phyloP scores from a whole-genome alignment of 2,329 filamentous ascomycete genomes.

The Hypoxylon sp. region DNA sequence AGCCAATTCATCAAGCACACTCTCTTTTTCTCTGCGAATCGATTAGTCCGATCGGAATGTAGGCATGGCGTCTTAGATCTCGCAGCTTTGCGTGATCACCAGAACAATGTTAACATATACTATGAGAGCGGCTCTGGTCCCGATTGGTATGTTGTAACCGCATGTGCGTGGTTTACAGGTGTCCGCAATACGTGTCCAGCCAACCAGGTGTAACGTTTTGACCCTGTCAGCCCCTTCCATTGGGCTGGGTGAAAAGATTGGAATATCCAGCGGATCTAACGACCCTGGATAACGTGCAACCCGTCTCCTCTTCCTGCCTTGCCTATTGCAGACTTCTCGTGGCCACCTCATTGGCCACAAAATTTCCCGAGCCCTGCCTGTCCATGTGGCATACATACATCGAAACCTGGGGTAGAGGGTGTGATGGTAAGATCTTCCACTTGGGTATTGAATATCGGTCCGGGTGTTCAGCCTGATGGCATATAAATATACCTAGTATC shows the following conservation, averaged over 20 bases:
- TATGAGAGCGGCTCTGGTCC: constrained; percentile 7
- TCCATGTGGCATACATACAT: constrained; percentile 30
- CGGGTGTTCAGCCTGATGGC: constrained; percentile 37
- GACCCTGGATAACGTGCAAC: constrained; percentile 31
- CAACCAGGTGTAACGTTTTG: constrained; percentile 25
- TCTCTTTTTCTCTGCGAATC: constrained; percentile 10
- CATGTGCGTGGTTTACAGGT: constrained; percentile 12
- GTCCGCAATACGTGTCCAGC: not conserved
- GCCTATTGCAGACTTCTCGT: constrained; percentile 32
- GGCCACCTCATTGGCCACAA: constrained; percentile 36
- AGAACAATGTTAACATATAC: constrained; percentile 13
- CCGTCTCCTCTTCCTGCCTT: constrained; percentile 24
- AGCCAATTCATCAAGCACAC: constrained; percentile 18
- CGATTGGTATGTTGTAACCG: constrained; percentile 26
- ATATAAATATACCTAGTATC: constrained; percentile 25
- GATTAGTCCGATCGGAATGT: constrained; percentile 27
- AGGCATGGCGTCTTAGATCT: constrained; percentile 37
- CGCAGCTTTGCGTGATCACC: constrained; percentile 40
- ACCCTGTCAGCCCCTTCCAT: constrained; percentile 20
- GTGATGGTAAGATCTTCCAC: constrained; percentile 8
- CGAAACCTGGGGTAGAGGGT: constrained; percentile 41
- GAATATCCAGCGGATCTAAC: constrained; percentile 37
- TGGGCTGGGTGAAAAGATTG: constrained; percentile 39
- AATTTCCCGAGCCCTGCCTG: constrained; percentile 32
- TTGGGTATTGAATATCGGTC: constrained; percentile 20